Conservation (phyloP, 2,329 filamentous ascomycete genomes). For the Rhytidhysteron rufulum region DNA sequence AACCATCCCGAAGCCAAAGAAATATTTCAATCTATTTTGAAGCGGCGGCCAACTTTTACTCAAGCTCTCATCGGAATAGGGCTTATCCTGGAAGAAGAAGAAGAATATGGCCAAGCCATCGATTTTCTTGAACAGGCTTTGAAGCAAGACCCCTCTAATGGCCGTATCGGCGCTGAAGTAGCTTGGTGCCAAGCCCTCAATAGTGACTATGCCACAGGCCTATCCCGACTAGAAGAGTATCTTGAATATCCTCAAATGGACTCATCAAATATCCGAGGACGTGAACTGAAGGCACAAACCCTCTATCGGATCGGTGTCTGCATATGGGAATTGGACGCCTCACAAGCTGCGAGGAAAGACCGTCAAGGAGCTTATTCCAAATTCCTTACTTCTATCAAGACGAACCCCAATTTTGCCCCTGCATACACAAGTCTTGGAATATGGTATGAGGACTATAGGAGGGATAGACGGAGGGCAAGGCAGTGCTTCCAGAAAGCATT, state of each 20-base stretch:
- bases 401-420: conserved; percentile 81
- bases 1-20: conserved; percentile 83
- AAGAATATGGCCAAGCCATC: conserved; percentile 78
- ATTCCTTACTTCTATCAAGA: conserved; percentile 80
- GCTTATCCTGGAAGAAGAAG: conserved; percentile 87
- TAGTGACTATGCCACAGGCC: conserved; percentile 67
- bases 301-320: conserved; percentile 85
- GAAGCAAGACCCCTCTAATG: conserved; percentile 66
- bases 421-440: conserved; percentile 87
- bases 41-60: conserved; percentile 71
- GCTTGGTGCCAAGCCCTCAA: conserved; percentile 89
- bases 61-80: conserved; percentile 84
- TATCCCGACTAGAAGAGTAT: conserved; percentile 66
- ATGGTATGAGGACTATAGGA: conserved; percentile 87
- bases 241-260: conserved; percentile 58
- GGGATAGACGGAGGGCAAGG: conserved; percentile 80
- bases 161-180: conserved; percentile 77
- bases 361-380: conserved; percentile 78
- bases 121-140: conserved; percentile 76
- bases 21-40: conserved; percentile 80
- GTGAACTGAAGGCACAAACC: conserved; percentile 77
- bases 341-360: conserved; percentile 70
- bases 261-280: conserved; percentile 55
- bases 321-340: conserved; percentile 78
- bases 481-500: conserved; percentile 96